phyloP scores from a whole-genome alignment of 1,284 basidiomycete genomes.

The Amanita bisporigera region DNA sequence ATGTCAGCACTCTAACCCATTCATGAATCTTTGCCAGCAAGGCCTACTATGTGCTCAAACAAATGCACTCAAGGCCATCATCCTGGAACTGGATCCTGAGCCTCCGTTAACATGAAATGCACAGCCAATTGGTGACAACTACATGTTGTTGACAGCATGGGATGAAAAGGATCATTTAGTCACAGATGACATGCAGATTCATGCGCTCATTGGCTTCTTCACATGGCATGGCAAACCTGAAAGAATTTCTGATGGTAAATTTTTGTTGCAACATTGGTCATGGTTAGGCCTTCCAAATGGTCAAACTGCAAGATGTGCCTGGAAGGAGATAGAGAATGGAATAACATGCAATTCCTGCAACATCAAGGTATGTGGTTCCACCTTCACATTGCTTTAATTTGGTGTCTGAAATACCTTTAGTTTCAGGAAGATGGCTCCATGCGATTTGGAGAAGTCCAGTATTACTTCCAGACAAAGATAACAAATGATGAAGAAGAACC shows the following conservation, averaged over 20 bases:
- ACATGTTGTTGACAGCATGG: neutral
- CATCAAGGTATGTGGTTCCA: neutral
- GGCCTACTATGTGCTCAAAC: slow-evolving; percentile 32
- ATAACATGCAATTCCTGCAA: slow-evolving; percentile 6
- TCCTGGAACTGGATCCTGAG: too few species aligned
- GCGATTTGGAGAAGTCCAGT: slow-evolving; percentile 1
- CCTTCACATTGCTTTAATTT: neutral
- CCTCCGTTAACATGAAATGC: too few species aligned
- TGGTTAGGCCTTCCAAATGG: slow-evolving; percentile 2
- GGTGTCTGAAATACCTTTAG: neutral
- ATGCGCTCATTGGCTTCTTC: neutral
- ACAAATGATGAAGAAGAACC: neutral
- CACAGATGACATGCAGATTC: neutral
- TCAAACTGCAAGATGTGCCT: neutral
- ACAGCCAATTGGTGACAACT: neutral
- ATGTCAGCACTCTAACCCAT: slow-evolving; percentile 42
- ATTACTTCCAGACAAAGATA: slow-evolving; percentile 3
- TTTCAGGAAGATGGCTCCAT: neutral
- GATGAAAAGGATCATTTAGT: neutral
- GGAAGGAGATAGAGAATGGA: slow-evolving; percentile 2
- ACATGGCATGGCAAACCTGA: neutral
- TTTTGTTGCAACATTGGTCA: neutral
- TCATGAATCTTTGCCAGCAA: slow-evolving; percentile 37
- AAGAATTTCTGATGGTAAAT: neutral
- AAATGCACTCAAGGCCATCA: slow-evolving; percentile 40